Evolutionary conservation across 331 rosid genomes (phyloP).

Genomic region (Rosa hybrid): DNA sequence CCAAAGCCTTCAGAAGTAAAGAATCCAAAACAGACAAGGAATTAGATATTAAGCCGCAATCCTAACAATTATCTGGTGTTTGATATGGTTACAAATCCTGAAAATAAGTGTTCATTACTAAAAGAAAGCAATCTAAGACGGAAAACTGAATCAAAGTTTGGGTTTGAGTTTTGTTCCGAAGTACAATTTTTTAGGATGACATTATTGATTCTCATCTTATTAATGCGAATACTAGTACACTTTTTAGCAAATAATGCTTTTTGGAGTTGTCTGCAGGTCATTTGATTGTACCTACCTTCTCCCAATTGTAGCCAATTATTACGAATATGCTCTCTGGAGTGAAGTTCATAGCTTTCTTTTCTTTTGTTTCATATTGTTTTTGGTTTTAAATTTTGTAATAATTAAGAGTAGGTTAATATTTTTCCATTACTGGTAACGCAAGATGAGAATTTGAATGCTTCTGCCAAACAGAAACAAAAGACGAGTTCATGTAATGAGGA

Average conservation of each 20-base stretch:
- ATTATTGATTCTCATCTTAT: neutral
- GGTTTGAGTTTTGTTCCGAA: neutral
- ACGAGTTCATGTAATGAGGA: constrained; percentile 38
- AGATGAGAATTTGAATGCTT: constrained; percentile 40
- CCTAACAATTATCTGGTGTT: no score
- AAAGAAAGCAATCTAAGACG: neutral
- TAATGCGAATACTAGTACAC: neutral
- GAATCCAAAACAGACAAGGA: no score
- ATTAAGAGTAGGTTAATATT: neutral
- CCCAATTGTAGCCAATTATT: neutral
- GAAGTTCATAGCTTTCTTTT: constrained; percentile 43
- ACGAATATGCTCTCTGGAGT: constrained; percentile 59
- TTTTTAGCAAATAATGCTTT: neutral
- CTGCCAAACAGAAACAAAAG: constrained; percentile 40
- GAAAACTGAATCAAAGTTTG: neutral
- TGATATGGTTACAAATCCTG: no score
- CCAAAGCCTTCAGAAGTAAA: no score
- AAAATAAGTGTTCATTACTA: neutral
- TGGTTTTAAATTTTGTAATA: no score
- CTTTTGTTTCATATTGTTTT: neutral
- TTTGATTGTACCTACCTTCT: neutral
- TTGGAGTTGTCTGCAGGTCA: neutral
- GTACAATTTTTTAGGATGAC: neutral
- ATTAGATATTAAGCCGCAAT: no score
- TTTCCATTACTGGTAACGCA: constrained; percentile 3